Evolutionary conservation across 129 eudicot species (phyloP).

Genomic region (Tagetes erecta): DNA sequence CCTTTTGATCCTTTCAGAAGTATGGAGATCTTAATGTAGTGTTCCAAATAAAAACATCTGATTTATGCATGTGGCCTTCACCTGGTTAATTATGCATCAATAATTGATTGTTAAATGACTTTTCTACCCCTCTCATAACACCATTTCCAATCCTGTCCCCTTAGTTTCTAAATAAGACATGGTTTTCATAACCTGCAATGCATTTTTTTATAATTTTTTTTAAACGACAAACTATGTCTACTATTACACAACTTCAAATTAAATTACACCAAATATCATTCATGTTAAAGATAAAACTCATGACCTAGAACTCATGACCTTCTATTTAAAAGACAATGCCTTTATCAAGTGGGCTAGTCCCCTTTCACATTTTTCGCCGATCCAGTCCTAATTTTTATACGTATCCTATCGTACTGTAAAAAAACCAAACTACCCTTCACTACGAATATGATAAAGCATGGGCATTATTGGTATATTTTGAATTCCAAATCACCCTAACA

Average conservation of each 20-base stretch:
- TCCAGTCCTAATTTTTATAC: too few species aligned
- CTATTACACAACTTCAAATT: too few species aligned
- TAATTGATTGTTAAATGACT: constrained; percentile 31
- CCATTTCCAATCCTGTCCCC: not conserved
- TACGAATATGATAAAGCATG: constrained; percentile 70
- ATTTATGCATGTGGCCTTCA: constrained; percentile 28
- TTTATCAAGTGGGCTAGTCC: too few species aligned
- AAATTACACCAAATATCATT: too few species aligned
- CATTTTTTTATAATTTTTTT: too few species aligned
- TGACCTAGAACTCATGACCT: too few species aligned
- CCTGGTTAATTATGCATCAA: constrained; percentile 30
- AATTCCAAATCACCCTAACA: constrained; percentile 37
- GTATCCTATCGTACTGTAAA: not conserved
- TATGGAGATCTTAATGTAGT: constrained; percentile 1
- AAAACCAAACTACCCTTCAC: constrained; percentile 25
- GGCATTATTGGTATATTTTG: constrained; percentile 62
- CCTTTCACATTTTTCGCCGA: too few species aligned
- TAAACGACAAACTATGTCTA: too few species aligned
- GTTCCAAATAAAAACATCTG: constrained; percentile 16
- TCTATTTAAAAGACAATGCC: too few species aligned
- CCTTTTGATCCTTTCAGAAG: not conserved
- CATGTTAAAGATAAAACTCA: too few species aligned
- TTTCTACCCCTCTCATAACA: constrained; percentile 31
- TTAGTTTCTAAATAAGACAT: too few species aligned
- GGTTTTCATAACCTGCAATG: too few species aligned